A percentile compares a stretch with the other conserved stretches of the same genome.
These are phyloP conservation scores for Misopates orontium DNA, from an alignment of 257 asterid genomes.

Conservation along the genomic window DNA sequence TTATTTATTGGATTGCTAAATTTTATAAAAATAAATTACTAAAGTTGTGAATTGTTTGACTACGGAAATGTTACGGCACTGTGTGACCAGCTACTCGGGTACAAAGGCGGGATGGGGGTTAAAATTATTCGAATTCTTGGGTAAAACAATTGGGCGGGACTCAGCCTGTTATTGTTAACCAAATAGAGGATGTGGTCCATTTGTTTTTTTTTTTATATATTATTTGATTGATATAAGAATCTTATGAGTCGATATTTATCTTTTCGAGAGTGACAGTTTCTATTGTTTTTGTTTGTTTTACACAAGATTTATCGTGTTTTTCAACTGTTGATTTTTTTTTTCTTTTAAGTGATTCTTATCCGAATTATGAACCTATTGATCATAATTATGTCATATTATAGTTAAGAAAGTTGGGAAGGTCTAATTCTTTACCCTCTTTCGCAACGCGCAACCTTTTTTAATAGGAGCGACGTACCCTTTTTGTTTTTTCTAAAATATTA, in stretches of 20 bases:
- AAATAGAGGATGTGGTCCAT: slow-evolving; percentile 1
- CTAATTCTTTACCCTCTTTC: too few species aligned
- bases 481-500: too few species aligned
- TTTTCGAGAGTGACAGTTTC: slow-evolving; percentile 19
- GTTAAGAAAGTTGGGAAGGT: too few species aligned
- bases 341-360: too few species aligned
- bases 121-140: slow-evolving; percentile 12
- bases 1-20: background rate
- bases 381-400: too few species aligned
- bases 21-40: slow-evolving; percentile 1
- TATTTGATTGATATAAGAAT: background rate
- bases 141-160: slow-evolving; percentile 1
- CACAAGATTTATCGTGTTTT: slow-evolving; percentile 6
- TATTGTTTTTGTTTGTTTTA: background rate
- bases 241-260: slow-evolving; percentile 22
- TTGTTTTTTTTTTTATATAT: background rate
- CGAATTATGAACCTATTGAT: too few species aligned
- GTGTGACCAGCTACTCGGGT: background rate
- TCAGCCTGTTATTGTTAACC: background rate
- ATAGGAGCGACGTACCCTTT: too few species aligned
- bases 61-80: slow-evolving; percentile 49
- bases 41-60: slow-evolving; percentile 20
- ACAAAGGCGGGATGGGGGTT: background rate
- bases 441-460: too few species aligned
- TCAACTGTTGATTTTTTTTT: background rate